These are phyloP conservation scores for Rubus idaeus DNA, from an alignment of 306 rosid genomes.

Conservation along the genomic window DNA sequence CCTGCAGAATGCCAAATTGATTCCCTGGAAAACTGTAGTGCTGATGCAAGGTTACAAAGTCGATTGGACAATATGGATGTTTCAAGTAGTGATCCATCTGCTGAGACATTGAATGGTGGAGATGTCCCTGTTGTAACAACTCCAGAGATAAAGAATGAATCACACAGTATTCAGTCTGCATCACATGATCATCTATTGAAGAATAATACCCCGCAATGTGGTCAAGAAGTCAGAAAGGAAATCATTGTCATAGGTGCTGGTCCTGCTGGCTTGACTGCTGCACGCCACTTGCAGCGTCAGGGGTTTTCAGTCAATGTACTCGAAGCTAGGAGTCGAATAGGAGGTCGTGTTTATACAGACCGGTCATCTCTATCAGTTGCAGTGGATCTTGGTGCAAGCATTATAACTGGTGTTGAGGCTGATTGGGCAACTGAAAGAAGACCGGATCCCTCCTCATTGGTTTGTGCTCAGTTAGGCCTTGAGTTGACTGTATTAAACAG, in stretches of 20 bases:
- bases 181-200: conserved; percentile 38
- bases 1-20: conserved; percentile 36
- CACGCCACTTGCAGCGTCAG: conserved; percentile 94
- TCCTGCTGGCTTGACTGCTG: conserved; percentile 98
- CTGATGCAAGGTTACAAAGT: conserved; percentile 28
- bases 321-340: conserved; percentile 92
- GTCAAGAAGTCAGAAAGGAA: conserved; percentile 54
- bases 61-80: conserved; percentile 31
- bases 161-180: conserved; percentile 32
- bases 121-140: conserved; percentile 37
- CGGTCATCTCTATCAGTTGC: conserved; percentile 89
- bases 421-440: conserved; percentile 97
- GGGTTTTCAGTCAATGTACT: conserved; percentile 77
- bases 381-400: conserved; percentile 99
- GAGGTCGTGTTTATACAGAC: conserved; percentile 96
- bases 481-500: conserved; percentile 87
- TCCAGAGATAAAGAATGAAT: conserved; percentile 43
- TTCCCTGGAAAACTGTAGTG: conserved; percentile 37
- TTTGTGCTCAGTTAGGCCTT: conserved; percentile 95
- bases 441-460: conserved; percentile 96
- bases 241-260: conserved; percentile 95
- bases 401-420: conserved; percentile 99
- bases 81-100: conserved; percentile 40
- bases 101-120: conserved; percentile 38
- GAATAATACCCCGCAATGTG: conserved; percentile 35